Evolutionary conservation across 108 stramenopile genomes (phyloP), one percentile per base, ranked within the genome.

Genomic region (Fragilaria crotonensis): DNA sequence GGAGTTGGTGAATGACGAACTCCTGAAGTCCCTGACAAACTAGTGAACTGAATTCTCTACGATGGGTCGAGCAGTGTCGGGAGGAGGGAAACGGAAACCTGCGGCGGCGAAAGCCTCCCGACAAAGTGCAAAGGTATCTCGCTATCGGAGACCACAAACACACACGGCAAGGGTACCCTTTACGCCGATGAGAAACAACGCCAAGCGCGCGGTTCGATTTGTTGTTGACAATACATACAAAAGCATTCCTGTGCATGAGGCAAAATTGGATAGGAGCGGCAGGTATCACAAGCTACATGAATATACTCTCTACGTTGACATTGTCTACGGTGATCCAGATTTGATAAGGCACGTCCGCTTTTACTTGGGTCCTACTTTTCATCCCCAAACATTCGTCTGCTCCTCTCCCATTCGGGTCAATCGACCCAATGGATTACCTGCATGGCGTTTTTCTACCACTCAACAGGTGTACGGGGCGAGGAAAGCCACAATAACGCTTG

Each of bases 221-320:
- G 27, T 65, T 48, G 53, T 81, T n/a, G 80, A 76, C 23, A 81
- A 81, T 55, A 81, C 73, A 19, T 81, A 78, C 63, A 44, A 52
- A 7, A 49, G 33, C 2, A 63, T 52, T 25, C 51, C 51, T 25
- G 4, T 3, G 25, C 18, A 1, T 18, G 51, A 64, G 11, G 66
- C 77, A 23, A 46, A 46, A 9, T 53, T 52, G 14, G 59, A 66
- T 33, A 57, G 59, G 11, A 63, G 29, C 5, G 65, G 70, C 0
- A 28, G 62, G 14, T 23, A 61, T 32, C 48, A 30, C 14, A 75
- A 72, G 54, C 59, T 66, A 17, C 11, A 22, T 23, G 25, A 52
- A 18, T 74, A 65, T 68, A 61, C 53, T 0, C 18, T 81, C 2
- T 81, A 72, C 67, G 67, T 81, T 3, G 80, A 81, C 25, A 30